Conservation (phyloP, 2,329 filamentous ascomycete species). For the Venturiaceae sp. region DNA sequence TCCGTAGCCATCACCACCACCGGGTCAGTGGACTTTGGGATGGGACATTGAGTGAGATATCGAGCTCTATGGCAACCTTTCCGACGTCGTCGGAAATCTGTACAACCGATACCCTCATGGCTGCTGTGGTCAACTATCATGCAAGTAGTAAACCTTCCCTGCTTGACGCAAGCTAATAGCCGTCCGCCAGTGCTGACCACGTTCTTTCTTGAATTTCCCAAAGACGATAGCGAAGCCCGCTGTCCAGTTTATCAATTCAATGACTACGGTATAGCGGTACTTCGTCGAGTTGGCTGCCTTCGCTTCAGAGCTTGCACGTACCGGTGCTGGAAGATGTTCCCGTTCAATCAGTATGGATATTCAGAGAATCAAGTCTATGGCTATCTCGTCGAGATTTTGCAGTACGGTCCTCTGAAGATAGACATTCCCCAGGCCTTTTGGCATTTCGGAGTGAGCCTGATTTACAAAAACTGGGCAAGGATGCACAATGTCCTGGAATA, state of each 20-base stretch:
- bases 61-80: no score
- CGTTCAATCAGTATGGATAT: background rate
- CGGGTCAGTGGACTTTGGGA: no score
- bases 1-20: no score
- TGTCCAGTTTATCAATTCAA: no score
- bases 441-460: background rate
- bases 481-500: background rate
- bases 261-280: no score
- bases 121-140: no score
- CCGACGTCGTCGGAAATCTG: no score
- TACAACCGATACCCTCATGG: no score
- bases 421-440: background rate
- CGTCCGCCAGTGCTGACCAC: background rate
- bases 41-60: no score
- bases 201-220: background rate
- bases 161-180: no score
- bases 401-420: background rate
- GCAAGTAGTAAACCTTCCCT: no score
- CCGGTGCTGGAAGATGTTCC: background rate
- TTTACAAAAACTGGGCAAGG: background rate
- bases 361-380: background rate
- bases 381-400: background rate
- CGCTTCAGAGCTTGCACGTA: background rate
- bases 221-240: background rate
- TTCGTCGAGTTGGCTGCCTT: no score